Evolutionary conservation across 208 protist genomes (phyloP), one percentile per base, ranked within the genome.

Genomic region (Trypanosoma caninum): DNA sequence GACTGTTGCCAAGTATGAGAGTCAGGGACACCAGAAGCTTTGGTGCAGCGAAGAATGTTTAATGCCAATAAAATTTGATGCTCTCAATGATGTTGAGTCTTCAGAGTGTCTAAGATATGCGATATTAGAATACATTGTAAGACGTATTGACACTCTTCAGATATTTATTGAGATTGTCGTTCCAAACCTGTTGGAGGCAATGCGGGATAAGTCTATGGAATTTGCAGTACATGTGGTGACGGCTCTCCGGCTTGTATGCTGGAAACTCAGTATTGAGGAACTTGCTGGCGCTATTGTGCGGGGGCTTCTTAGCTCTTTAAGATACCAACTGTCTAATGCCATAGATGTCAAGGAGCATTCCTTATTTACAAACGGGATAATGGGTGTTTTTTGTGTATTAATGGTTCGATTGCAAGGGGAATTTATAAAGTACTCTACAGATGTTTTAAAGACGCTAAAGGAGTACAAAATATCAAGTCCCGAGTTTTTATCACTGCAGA

Each of bases 241-340:
- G 13, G 59, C 82, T 3, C 74, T 94, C 10, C 80, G 84, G 11
- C 71, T 84, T 40, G 77, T 94, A 2, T 91, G 84, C 44, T 63
- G 60, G 31, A 78, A 69, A 45, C 59, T 91, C 20, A 81, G 75
- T 57, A 75, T 91, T 11, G 77, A 94, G 50, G 82, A 91, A 74
- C 71, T 86, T 5, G 82, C 84, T 18, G 87, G 84, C 38, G 55
- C 75, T 14, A 90, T 94, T 65, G 87, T 94, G n/a, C 84, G 87
- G 18, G 74, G 70, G 11, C 67, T 94, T 30, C 69, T 89, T 45
- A 46, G 38, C 5, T 82, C 68, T 58, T 68, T 94, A 14, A 64
- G 42, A 41, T 11, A 23, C n/a, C 47, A 64, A 35, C 14, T 38
- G 7, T n/a, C 23, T 7, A 34, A 16, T 16, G 2, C 52, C 8